These are phyloP conservation scores for Aspergillus vadensis DNA, from an alignment of 2,329 filamentous ascomycete genomes.

Conservation along the genomic window DNA sequence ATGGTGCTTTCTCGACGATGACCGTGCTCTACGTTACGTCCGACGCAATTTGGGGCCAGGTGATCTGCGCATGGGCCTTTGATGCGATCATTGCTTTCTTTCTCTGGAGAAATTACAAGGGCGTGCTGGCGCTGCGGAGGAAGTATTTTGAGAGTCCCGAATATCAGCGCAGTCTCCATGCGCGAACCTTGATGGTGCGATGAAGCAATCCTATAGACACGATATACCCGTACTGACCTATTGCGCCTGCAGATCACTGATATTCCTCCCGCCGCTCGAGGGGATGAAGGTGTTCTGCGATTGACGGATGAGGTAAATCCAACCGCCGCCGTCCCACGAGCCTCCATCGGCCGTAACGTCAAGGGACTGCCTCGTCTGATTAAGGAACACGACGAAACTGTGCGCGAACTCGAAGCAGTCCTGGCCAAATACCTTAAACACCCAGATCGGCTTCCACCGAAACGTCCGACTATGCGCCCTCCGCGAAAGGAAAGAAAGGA, in stretches of 20 bases:
- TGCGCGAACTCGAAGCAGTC: constrained; percentile 78
- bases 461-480: constrained; percentile 75
- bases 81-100: constrained; percentile 76
- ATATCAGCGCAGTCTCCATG: constrained; percentile 84
- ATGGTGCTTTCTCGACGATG: constrained; percentile 44
- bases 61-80: constrained; percentile 64
- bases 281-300: constrained; percentile 83
- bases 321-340: constrained; percentile 74
- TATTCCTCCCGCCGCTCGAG: constrained; percentile 72
- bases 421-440: constrained; percentile 90
- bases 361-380: constrained; percentile 86
- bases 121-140: constrained; percentile 69
- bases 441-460: constrained; percentile 74
- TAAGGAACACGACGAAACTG: constrained; percentile 75
- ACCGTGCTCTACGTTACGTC: constrained; percentile 55
- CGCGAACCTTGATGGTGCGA: constrained; percentile 60
- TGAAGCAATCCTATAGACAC: not conserved
- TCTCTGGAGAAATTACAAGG: constrained; percentile 87
- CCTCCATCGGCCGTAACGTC: constrained; percentile 85
- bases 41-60: constrained; percentile 59
- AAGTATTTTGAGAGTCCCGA: constrained; percentile 82
- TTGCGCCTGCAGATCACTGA: constrained; percentile 66
- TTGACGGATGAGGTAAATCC: constrained; percentile 80
- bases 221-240: not conserved
- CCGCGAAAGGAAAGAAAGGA: constrained; percentile 76